These are phyloP conservation scores for Brassica nigra DNA, from an alignment of 345 rosid species.

Conservation along the genomic window DNA sequence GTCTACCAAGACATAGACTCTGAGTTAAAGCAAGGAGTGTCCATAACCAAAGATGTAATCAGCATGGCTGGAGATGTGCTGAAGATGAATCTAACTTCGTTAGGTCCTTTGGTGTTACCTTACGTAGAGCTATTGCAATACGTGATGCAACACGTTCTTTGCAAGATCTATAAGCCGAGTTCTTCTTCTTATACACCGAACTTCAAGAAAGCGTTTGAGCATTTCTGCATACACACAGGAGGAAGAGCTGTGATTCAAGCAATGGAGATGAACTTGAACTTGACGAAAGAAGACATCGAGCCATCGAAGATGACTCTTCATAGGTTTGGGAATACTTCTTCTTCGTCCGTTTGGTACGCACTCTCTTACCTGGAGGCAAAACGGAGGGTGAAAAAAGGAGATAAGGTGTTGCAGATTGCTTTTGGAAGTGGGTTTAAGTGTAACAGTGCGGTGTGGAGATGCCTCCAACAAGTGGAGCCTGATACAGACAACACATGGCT, in stretches of 20 bases:
- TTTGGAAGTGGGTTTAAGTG: constrained; percentile 67
- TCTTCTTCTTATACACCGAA: constrained; percentile 47
- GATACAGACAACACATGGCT: constrained; percentile 49
- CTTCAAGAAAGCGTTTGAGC: constrained; percentile 65
- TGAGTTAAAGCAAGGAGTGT: constrained; percentile 50
- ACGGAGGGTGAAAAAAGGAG: constrained; percentile 50
- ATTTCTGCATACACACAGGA: constrained; percentile 67
- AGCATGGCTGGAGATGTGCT: constrained; percentile 53
- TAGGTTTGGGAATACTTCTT: constrained; percentile 63
- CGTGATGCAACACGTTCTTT: constrained; percentile 34
- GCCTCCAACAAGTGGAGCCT: constrained; percentile 37
- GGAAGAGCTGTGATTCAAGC: constrained; percentile 62
- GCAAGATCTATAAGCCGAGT: constrained; percentile 31
- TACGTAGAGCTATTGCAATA: constrained; percentile 49
- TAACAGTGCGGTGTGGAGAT: constrained; percentile 64
- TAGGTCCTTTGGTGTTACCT: constrained; percentile 58
- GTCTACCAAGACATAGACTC: constrained; percentile 58
- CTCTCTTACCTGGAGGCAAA: constrained; percentile 54
- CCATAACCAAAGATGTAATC: constrained; percentile 54
- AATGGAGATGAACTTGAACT: constrained; percentile 50
- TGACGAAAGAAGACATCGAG: constrained; percentile 51
- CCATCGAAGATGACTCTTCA: constrained; percentile 66
- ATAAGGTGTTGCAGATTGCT: constrained; percentile 67
- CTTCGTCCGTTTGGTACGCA: constrained; percentile 65
- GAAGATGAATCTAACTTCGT: constrained; percentile 51